Evolutionary conservation across 2,329 filamentous ascomycete genomes (phyloP).

Genomic region (Plenodomus biglobosus): DNA sequence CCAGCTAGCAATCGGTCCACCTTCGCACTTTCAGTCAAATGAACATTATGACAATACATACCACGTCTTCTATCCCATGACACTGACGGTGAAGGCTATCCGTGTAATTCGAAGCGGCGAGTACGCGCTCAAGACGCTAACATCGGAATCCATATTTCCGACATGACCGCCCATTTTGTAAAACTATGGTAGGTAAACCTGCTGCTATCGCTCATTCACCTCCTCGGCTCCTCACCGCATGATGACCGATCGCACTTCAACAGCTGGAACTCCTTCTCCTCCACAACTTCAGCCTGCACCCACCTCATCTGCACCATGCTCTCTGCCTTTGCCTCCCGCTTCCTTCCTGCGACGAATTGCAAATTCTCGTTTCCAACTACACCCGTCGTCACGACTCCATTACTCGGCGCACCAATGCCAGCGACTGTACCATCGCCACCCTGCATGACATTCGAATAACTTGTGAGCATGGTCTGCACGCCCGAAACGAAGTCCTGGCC

Average conservation of each 20-base stretch:
- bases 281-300: constrained; percentile 25
- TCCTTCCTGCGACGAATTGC: constrained; percentile 40
- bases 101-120: not conserved
- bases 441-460: constrained; percentile 57
- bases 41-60: constrained; percentile 34
- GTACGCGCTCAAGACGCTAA: too few species aligned
- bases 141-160: too few species aligned
- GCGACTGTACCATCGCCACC: constrained; percentile 54
- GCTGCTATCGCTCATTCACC: too few species aligned
- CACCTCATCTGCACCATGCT: constrained; percentile 36
- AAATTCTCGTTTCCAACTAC: constrained; percentile 55
- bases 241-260: constrained; percentile 29
- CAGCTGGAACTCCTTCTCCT: constrained; percentile 21
- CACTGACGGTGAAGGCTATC: constrained; percentile 6
- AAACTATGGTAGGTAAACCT: too few species aligned
- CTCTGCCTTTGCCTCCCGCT: constrained; percentile 23
- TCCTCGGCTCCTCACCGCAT: constrained; percentile 12
- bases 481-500: constrained; percentile 57
- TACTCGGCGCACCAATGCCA: constrained; percentile 48
- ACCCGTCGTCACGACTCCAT: constrained; percentile 52
- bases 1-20: constrained; percentile 41
- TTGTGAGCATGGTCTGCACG: constrained; percentile 59
- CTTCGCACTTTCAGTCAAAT: constrained; percentile 40
- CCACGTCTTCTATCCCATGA: constrained; percentile 1
- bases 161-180: too few species aligned